A percentile compares a stretch with the other conserved stretches of the same genome.
Conservation (phyloP, 2,329 filamentous ascomycete genomes). For the Cladorrhinum sp. region DNA sequence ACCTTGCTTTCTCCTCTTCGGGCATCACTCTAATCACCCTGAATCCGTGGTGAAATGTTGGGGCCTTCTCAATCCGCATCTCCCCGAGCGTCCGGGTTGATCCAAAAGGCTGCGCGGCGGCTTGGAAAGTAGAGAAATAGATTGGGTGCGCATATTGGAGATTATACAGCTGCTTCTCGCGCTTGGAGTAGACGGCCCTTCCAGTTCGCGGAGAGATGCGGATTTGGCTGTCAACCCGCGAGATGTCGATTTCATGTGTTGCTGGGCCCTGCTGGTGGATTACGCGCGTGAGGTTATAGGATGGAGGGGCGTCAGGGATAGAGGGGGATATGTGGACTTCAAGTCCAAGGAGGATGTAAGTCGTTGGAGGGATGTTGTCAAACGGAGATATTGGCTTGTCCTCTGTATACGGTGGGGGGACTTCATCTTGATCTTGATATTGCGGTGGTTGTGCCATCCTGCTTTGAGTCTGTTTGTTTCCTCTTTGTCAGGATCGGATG, state of each 20-base stretch:
- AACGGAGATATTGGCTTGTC: constrained; percentile 13
- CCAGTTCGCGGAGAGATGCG: constrained; percentile 8
- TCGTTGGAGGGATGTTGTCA: constrained; percentile 15
- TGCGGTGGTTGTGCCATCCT: neutral
- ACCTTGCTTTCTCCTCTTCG: neutral
- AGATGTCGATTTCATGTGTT: constrained; percentile 17
- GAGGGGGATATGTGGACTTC: constrained; percentile 16
- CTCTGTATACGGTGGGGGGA: constrained; percentile 19
- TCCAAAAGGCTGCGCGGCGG: neutral
- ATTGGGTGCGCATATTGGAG: neutral
- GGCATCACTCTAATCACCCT: neutral
- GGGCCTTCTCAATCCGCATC: constrained; percentile 10
- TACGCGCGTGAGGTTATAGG: constrained; percentile 20
- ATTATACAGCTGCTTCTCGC: constrained; percentile 14
- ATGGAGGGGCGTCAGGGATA: constrained; percentile 8
- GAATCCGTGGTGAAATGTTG: constrained; percentile 13
- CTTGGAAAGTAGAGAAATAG: neutral
- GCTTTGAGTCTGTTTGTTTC: neutral
- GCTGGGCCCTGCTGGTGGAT: constrained; percentile 17
- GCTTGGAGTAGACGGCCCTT: neutral
- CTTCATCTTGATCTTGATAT: neutral
- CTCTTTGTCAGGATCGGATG: neutral
- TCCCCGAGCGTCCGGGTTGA: constrained; percentile 10
- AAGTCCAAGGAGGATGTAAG: constrained; percentile 18
- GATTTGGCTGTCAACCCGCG: constrained; percentile 20